These are phyloP conservation scores for Ceriops tagal DNA, from an alignment of 345 rosid genomes.

Conservation along the genomic window DNA sequence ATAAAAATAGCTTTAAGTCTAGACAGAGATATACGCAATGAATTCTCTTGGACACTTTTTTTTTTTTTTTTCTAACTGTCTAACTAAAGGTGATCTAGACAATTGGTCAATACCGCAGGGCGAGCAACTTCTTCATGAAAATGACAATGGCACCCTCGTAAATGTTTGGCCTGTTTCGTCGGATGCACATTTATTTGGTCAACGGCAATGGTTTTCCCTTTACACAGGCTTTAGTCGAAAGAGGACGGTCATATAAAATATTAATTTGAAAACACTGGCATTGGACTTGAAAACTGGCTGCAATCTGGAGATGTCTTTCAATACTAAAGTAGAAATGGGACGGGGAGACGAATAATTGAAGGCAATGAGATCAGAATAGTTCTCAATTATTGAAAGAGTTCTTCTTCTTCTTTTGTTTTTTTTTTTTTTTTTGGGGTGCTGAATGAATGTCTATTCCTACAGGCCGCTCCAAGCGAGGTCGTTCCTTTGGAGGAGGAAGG, in stretches of 20 bases:
- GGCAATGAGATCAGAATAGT: conserved; percentile 17
- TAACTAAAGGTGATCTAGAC: too few species aligned
- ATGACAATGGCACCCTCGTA: too few species aligned
- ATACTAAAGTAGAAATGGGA: conserved; percentile 17
- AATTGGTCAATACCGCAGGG: too few species aligned
- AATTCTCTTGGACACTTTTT: too few species aligned
- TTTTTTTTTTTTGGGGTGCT: not conserved
- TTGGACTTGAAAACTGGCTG: too few species aligned
- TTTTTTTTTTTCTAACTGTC: too few species aligned
- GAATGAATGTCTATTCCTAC: conserved; percentile 14
- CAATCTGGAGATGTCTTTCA: conserved; percentile 19
- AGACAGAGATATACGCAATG: too few species aligned
- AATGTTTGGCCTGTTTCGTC: too few species aligned
- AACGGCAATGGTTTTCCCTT: too few species aligned
- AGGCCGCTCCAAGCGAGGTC: conserved; percentile 40
- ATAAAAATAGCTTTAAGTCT: too few species aligned
- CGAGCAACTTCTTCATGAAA: too few species aligned
- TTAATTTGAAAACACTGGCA: conserved; percentile 1
- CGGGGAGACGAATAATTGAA: conserved; percentile 29
- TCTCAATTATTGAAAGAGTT: conserved; percentile 25
- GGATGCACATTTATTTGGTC: too few species aligned
- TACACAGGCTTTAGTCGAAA: not conserved
- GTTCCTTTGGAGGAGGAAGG: conserved; percentile 14
- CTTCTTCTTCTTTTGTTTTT: conserved; percentile 2
- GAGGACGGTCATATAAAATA: not conserved